Base-by-base conservation (phyloP, 2,329 filamentous ascomycete species). In the Sclerotinia minor region DNA sequence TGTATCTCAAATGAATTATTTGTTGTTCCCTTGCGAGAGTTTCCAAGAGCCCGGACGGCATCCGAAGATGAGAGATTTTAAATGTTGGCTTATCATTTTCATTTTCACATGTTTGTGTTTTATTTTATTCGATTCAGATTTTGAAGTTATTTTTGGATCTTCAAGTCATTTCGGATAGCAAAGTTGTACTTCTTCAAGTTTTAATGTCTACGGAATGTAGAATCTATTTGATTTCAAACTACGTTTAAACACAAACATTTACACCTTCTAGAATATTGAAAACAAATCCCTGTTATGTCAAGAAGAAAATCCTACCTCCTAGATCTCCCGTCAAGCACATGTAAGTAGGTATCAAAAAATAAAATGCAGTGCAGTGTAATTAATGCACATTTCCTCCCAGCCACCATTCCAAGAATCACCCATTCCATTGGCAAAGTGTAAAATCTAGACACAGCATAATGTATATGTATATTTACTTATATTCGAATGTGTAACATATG, bases 401-500 rank as follows among this genome's bases (percentile, higher is more conserved):
- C 58, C 58, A 49, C 44, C 29, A n/a, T 60, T 15, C 5, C 32
- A 15, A 24, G 21, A 11, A 32, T 35, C 11, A 32, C 6, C 6
- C 58, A 47, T 60, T 35, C 41, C 8, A 49, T 60, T 35, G 29
- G 38, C 13, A 15, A 15, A 41, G 13, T 41, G 35, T 29, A 11
- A 11, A 13, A 38, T 38, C 29, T 45, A 45, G 26, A 26, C 47
- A 26, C 57, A 35, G 44, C 26, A 47, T 32, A 17, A 41, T 32
- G 29, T 21, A 47, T n/a, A n/a, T n/a, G n/a, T n/a, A n/a, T n/a
- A n/a, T n/a, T n/a, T n/a, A n/a, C n/a, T n/a, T n/a, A n/a, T 11
- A 59, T 47, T 44, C 24, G 9, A 21, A 32, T 47, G 58, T 60
- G 44, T 35, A 47, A 60, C 44, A 17, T 35, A 60, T 60, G 41